A percentile compares a stretch with the other conserved stretches of the same genome.
Evolutionary conservation across 83 land plant genomes (phyloP).

Genomic region (Thuja plicata): DNA sequence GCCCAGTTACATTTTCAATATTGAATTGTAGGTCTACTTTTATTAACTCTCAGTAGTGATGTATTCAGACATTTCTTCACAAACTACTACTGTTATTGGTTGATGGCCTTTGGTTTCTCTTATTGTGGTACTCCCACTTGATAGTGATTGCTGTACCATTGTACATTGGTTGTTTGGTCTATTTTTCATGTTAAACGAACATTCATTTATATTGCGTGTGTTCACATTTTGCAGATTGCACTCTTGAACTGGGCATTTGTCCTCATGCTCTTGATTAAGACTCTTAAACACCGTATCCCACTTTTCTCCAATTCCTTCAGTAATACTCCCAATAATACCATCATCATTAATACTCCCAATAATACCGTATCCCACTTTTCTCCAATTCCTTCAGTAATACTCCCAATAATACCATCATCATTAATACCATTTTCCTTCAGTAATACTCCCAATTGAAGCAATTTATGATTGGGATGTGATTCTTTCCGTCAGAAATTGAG

Average conservation of each 20-base stretch:
- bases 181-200: neutral
- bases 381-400: no score
- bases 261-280: neutral
- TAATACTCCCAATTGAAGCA: no score
- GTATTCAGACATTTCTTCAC: neutral
- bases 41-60: neutral
- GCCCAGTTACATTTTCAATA: neutral
- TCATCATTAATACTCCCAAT: neutral
- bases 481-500: no score
- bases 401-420: no score
- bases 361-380: neutral
- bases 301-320: neutral
- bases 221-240: neutral
- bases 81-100: neutral
- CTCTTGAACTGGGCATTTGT: neutral
- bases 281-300: neutral
- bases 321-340: no score
- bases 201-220: neutral
- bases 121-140: neutral
- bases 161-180: neutral
- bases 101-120: neutral
- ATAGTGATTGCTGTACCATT: neutral
- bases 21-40: neutral
- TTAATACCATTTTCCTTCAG: no score
- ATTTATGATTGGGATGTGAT: no score